Evolutionary conservation across 495 filamentous ascomycete genomes (phyloP).

Genomic region (Penicillium crystallinum): DNA sequence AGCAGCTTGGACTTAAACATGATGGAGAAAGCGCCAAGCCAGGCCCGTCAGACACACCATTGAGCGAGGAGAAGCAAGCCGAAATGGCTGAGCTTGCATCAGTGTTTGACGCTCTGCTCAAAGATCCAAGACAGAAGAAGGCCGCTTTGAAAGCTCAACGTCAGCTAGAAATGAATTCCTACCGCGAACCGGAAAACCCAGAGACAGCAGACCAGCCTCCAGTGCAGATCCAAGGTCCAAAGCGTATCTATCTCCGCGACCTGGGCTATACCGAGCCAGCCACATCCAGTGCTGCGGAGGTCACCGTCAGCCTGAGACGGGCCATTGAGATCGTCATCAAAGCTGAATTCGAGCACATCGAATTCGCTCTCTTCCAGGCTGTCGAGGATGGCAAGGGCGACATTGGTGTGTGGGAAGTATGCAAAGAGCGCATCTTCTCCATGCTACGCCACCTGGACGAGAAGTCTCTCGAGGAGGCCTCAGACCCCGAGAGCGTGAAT

Average conservation of each 20-base stretch:
- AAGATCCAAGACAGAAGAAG: conserved; percentile 14
- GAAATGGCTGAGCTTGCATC: conserved; percentile 26
- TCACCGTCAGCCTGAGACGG: conserved; percentile 14
- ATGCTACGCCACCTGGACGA: conserved; percentile 46
- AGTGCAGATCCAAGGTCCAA: neutral
- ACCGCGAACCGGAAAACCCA: conserved; percentile 1
- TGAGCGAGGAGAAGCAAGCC: conserved; percentile 9
- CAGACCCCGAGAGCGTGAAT: neutral
- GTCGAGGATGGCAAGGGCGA: conserved; percentile 51
- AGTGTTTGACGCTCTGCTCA: conserved; percentile 26
- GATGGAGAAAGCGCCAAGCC: neutral
- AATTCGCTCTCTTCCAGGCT: conserved; percentile 21
- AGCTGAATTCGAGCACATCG: conserved; percentile 27
- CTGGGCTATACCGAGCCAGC: conserved; percentile 19
- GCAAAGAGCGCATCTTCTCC: conserved; percentile 65
- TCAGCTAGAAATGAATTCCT: neutral
- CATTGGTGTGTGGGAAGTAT: conserved; percentile 62
- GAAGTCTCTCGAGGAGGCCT: conserved; percentile 3
- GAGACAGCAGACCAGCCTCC: conserved; percentile 1
- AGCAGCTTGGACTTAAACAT: conserved; percentile 15
- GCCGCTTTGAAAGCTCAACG: neutral
- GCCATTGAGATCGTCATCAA: conserved; percentile 26
- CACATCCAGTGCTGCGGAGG: conserved; percentile 1
- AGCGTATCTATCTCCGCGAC: conserved; percentile 14
- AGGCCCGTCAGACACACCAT: neutral